Conservation (phyloP, 306 rosid genomes). For the Dalbergia cochinchinensis region DNA sequence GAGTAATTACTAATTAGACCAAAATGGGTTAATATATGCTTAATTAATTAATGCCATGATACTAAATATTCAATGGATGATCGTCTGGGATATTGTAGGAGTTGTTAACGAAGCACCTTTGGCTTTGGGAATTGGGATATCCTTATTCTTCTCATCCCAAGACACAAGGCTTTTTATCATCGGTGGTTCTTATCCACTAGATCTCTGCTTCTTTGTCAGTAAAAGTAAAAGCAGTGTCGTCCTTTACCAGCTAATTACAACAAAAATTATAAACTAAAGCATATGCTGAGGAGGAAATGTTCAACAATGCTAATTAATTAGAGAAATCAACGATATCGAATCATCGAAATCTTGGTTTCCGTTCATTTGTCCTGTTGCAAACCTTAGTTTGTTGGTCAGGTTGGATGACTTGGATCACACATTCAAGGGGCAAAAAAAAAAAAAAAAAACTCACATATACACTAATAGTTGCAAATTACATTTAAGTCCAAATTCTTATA, state of each 20-base stretch:
- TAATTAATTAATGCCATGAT: background rate
- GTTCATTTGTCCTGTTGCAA: too few species aligned
- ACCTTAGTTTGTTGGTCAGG: too few species aligned
- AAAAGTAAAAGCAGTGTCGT: constrained; percentile 35
- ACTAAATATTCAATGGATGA: background rate
- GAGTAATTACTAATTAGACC: too few species aligned
- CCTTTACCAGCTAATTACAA: constrained; percentile 29
- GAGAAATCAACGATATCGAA: background rate
- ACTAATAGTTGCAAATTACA: too few species aligned
- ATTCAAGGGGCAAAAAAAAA: too few species aligned
- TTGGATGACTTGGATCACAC: too few species aligned
- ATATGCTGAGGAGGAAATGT: background rate
- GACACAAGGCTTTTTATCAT: constrained; percentile 19
- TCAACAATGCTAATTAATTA: background rate
- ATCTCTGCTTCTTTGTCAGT: constrained; percentile 34
- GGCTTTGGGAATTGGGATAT: background rate
- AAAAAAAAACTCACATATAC: too few species aligned
- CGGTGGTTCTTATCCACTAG: background rate
- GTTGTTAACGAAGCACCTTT: background rate
- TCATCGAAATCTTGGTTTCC: too few species aligned
- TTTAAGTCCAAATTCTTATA: too few species aligned
- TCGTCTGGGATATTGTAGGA: background rate
- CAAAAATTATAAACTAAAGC: constrained; percentile 17
- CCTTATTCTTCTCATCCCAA: constrained; percentile 34
- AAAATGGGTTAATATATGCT: background rate